Conservation (phyloP, 495 filamentous ascomycete genomes). For the Aspergillus biplanus region DNA sequence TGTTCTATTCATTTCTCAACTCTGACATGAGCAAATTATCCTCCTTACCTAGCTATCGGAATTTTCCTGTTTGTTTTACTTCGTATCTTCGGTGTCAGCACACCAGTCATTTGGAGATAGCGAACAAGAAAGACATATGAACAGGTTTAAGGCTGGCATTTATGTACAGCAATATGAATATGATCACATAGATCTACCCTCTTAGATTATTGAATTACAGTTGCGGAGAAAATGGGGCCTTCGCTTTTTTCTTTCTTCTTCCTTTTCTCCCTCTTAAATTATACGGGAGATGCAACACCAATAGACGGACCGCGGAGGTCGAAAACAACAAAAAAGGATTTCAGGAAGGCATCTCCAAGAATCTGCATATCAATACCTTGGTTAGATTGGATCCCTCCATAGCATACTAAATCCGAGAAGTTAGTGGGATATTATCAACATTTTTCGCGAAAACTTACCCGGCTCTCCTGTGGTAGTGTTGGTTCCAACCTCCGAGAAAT, state of each 20-base stretch:
- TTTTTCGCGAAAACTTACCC: constrained; percentile 32
- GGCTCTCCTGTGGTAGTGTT: constrained; percentile 43
- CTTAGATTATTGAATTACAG: constrained; percentile 3
- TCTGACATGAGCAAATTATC: too few species aligned
- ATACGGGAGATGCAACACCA: constrained; percentile 36
- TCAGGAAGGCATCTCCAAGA: constrained; percentile 80
- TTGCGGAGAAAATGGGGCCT: neutral
- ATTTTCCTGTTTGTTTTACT: neutral
- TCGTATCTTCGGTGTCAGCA: neutral
- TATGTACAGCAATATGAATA: neutral
- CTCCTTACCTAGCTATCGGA: too few species aligned
- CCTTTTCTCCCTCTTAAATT: constrained; percentile 4
- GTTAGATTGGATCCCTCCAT: constrained; percentile 71
- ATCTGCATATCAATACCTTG: constrained; percentile 62
- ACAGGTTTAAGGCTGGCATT: neutral
- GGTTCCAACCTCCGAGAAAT: constrained; percentile 61
- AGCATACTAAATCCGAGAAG: constrained; percentile 56
- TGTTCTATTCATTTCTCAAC: neutral
- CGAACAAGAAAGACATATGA: neutral
- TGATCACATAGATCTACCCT: neutral
- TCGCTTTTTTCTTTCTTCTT: neutral
- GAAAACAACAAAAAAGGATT: constrained; percentile 79
- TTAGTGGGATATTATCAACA: neutral
- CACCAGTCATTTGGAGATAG: neutral
- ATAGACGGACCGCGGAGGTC: constrained; percentile 57